These are phyloP conservation scores for Microbotryum intermedium DNA, from an alignment of 1,284 basidiomycete genomes.

Conservation along the genomic window DNA sequence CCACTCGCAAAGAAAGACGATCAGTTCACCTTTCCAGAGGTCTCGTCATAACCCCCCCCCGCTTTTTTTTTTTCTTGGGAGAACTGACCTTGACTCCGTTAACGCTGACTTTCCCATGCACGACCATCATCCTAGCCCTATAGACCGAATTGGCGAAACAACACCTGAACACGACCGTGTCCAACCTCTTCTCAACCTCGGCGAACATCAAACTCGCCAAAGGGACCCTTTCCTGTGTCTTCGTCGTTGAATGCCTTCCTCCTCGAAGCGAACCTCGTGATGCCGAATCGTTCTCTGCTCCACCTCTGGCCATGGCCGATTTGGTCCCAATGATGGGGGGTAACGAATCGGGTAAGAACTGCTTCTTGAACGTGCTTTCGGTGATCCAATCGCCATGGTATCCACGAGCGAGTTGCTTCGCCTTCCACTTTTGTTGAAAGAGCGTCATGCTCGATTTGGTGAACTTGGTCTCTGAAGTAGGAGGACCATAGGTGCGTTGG, in stretches of 20 bases:
- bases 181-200: conserved; percentile 88
- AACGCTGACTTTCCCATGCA: conserved; percentile 77
- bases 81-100: conserved; percentile 74
- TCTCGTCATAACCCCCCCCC: too few species aligned
- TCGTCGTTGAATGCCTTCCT: conserved; percentile 33
- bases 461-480: conserved; percentile 47
- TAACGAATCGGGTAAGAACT: conserved; percentile 80
- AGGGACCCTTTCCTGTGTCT: conserved; percentile 41
- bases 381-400: conserved; percentile 96
- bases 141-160: conserved; percentile 89
- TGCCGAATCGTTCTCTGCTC: background rate
- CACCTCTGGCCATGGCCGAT: conserved; percentile 9
- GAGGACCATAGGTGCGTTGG: conserved; percentile 50
- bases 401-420: conserved; percentile 80
- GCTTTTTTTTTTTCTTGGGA: too few species aligned
- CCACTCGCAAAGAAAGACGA: too few species aligned
- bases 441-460: conserved; percentile 56
- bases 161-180: conserved; percentile 81
- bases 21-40: too few species aligned
- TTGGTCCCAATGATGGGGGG: conserved; percentile 63
- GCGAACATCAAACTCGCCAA: conserved; percentile 84
- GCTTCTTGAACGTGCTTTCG: conserved; percentile 87
- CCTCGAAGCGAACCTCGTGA: background rate
- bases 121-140: conserved; percentile 73
- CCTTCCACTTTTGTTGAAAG: conserved; percentile 86